These are phyloP conservation scores for Sporothrix mexicana DNA, from an alignment of 2,329 filamentous ascomycete species.

Conservation along the genomic window DNA sequence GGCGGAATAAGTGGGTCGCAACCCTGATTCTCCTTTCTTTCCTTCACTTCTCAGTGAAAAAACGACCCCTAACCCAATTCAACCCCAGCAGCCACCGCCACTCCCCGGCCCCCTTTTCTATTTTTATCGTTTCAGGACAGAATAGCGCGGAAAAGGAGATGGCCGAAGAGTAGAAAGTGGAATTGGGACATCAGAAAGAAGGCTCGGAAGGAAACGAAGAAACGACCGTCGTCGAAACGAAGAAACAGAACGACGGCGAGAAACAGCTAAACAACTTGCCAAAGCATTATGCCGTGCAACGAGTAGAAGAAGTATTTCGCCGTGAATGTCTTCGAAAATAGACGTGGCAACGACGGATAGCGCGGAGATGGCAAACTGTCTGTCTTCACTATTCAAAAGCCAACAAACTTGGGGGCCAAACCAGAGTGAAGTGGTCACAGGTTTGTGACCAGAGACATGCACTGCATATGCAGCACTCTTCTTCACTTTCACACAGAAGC, in stretches of 20 bases:
- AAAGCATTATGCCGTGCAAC: background rate
- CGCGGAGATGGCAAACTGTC: background rate
- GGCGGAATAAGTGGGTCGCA: background rate
- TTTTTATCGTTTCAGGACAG: conserved; percentile 30
- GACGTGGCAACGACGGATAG: background rate
- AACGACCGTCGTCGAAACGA: background rate
- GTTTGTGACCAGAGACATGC: background rate
- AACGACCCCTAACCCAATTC: background rate
- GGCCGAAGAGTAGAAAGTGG: background rate
- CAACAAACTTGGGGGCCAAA: background rate
- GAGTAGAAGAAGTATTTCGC: background rate
- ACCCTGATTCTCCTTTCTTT: background rate
- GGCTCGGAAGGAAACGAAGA: background rate
- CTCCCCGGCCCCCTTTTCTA: conserved; percentile 26
- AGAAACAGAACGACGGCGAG: background rate
- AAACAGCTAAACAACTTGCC: too few species aligned
- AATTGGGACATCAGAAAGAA: background rate
- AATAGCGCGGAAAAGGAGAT: conserved; percentile 21
- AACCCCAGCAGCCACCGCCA: conserved; percentile 21
- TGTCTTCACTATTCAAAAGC: too few species aligned
- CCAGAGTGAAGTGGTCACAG: background rate
- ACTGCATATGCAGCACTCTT: background rate
- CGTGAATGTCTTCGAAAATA: background rate
- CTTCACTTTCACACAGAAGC: too few species aligned
- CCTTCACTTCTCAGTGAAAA: background rate